These are phyloP conservation scores for Cyberlindnera xylosilytica DNA, from an alignment of 805 yeast species.

Conservation along the genomic window DNA sequence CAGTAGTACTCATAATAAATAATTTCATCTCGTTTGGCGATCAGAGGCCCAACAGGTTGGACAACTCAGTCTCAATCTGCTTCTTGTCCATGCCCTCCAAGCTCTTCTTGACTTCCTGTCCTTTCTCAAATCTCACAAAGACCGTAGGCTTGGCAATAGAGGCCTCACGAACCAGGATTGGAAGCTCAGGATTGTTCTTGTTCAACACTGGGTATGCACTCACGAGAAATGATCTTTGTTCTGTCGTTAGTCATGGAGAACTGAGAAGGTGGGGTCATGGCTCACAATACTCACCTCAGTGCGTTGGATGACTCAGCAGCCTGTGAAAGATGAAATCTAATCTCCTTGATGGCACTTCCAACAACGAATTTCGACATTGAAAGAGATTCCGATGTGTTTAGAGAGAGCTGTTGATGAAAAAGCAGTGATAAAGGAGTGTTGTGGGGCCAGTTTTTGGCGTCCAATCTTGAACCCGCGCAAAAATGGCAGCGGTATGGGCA, in stretches of 20 bases:
- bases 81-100: slow-evolving; percentile 33
- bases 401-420: no score
- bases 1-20: neutral
- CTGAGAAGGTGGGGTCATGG: no score
- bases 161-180: slow-evolving; percentile 78
- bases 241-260: no score
- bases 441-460: no score
- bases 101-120: slow-evolving; percentile 32
- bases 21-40: no score
- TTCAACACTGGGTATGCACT: slow-evolving; percentile 64
- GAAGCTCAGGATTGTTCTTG: slow-evolving; percentile 60
- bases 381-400: no score
- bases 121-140: slow-evolving; percentile 63
- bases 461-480: neutral
- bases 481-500: slow-evolving; percentile 1
- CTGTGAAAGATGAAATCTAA: slow-evolving; percentile 79
- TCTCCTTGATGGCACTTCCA: slow-evolving; percentile 61
- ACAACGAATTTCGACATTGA: slow-evolving; percentile 33
- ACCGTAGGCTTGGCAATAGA: slow-evolving; percentile 60
- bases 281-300: slow-evolving; percentile 46
- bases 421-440: no score
- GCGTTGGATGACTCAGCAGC: slow-evolving; percentile 70
- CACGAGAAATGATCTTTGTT: slow-evolving; percentile 53
- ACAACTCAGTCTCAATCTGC: slow-evolving; percentile 25
- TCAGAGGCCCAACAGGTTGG: slow-evolving; percentile 16